Evolutionary conservation across 2,329 filamentous ascomycete species (phyloP).

Genomic region (Apiospora aurea): DNA sequence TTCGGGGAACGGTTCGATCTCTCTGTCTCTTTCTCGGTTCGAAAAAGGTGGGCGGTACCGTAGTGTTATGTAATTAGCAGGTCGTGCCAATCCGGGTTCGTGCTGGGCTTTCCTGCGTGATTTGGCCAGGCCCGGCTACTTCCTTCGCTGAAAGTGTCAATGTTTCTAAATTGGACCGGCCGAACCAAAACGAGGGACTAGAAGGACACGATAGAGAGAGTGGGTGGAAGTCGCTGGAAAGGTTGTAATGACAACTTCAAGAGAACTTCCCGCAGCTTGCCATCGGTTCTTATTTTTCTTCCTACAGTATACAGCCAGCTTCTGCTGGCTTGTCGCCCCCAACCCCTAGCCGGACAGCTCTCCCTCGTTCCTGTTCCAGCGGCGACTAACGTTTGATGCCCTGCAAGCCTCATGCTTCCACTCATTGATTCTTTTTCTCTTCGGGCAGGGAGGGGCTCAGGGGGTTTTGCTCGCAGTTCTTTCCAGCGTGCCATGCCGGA

Average conservation of each 20-base stretch:
- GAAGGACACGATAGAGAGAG: background rate
- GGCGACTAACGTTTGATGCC: slow-evolving; percentile 13
- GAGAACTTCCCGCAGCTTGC: background rate
- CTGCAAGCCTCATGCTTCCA: slow-evolving; percentile 16
- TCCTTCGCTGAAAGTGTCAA: background rate
- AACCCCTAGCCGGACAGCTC: background rate
- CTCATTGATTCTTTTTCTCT: background rate
- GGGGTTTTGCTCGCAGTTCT: background rate
- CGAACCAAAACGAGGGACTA: slow-evolving; percentile 8
- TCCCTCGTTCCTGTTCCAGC: slow-evolving; percentile 5
- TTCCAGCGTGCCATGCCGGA: background rate
- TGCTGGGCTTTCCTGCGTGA: background rate
- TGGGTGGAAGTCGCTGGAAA: background rate
- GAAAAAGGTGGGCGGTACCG: background rate
- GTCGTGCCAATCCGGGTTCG: background rate
- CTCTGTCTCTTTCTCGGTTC: background rate
- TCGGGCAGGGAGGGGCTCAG: background rate
- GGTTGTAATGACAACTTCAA: background rate
- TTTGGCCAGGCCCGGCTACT: background rate
- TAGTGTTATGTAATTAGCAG: background rate
- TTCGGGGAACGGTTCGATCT: background rate
- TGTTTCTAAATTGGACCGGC: background rate
- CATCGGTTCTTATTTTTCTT: background rate
- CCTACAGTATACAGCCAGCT: background rate
- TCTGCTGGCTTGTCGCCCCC: background rate